These are phyloP conservation scores for Emericellopsis terricola DNA, from an alignment of 495 filamentous ascomycete species.

Conservation along the genomic window DNA sequence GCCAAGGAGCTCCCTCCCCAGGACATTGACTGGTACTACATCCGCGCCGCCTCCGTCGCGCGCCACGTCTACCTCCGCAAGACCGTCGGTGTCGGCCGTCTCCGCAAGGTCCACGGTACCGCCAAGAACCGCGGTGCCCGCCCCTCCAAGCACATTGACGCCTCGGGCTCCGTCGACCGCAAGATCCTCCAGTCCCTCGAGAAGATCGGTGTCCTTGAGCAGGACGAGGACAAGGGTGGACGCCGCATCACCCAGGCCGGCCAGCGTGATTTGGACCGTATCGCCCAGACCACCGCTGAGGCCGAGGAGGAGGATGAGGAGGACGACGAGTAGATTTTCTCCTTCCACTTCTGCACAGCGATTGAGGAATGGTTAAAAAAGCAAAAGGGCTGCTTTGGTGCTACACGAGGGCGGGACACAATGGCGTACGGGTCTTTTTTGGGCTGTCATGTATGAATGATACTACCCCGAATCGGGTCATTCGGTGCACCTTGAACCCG, in stretches of 20 bases:
- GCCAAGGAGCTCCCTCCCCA: slow-evolving; percentile 95
- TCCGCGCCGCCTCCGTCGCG: slow-evolving; percentile 86
- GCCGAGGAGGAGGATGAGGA: slow-evolving; percentile 50
- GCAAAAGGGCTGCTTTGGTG: too few relatives aligned
- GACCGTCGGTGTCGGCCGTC: slow-evolving; percentile 89
- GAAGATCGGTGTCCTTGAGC: slow-evolving; percentile 96
- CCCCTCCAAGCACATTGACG: slow-evolving; percentile 89
- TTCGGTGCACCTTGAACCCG: too few relatives aligned
- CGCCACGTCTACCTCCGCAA: slow-evolving; percentile 98
- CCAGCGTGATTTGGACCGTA: slow-evolving; percentile 97
- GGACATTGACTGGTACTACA: slow-evolving; percentile 97
- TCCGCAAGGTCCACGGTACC: slow-evolving; percentile 65
- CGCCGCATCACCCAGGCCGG: slow-evolving; percentile 91
- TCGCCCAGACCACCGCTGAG: slow-evolving; percentile 58
- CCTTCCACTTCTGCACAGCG: background rate
- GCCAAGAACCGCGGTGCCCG: slow-evolving; percentile 92
- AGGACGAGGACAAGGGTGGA: slow-evolving; percentile 93
- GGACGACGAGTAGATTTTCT: slow-evolving; percentile 23
- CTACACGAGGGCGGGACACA: too few relatives aligned
- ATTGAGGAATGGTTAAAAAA: slow-evolving; percentile 10
- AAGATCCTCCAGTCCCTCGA: slow-evolving; percentile 91
- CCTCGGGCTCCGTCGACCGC: slow-evolving; percentile 84
- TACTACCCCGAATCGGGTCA: too few relatives aligned
- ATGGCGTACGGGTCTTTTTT: slow-evolving; percentile 4
- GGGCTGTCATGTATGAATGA: slow-evolving; percentile 3